Conservation (phyloP, 2,329 filamentous ascomycete species). For the Phyllosticta ampelicida region DNA sequence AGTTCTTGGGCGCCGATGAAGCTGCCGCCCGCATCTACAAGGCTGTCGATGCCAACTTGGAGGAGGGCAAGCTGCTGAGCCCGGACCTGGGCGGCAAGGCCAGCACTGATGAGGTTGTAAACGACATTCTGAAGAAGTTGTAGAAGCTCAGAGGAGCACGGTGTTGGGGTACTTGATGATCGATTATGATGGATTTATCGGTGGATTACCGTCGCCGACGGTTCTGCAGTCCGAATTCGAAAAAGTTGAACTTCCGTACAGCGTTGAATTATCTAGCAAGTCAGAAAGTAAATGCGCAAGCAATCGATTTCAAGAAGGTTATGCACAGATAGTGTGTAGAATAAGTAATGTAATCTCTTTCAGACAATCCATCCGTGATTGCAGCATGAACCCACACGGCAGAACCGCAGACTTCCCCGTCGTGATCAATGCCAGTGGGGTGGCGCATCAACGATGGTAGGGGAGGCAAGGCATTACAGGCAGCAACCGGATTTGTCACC, state of each 20-base stretch:
- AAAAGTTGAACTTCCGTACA: background rate
- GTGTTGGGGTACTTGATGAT: background rate
- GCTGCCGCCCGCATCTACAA: conserved; percentile 85
- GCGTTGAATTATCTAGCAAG: background rate
- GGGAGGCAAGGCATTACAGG: background rate
- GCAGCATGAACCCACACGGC: too few species aligned
- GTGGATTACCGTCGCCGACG: background rate
- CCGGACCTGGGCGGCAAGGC: conserved; percentile 86
- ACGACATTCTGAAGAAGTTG: conserved; percentile 75
- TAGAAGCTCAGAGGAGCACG: conserved; percentile 33
- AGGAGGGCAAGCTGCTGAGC: conserved; percentile 69
- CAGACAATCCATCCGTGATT: too few species aligned
- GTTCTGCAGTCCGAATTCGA: background rate
- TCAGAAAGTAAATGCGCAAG: background rate
- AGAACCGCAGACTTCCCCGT: too few species aligned
- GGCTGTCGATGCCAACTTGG: conserved; percentile 82
- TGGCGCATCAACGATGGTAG: too few species aligned
- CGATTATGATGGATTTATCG: background rate
- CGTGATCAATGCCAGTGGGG: too few species aligned
- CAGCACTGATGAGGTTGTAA: conserved; percentile 73
- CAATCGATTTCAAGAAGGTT: background rate
- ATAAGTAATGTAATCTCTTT: too few species aligned
- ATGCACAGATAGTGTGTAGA: too few species aligned
- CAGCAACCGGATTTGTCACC: background rate
- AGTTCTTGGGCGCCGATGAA: conserved; percentile 79